These are phyloP conservation scores for Annulohypoxylon truncatum DNA, from an alignment of 2,329 filamentous ascomycete species.

Conservation along the genomic window DNA sequence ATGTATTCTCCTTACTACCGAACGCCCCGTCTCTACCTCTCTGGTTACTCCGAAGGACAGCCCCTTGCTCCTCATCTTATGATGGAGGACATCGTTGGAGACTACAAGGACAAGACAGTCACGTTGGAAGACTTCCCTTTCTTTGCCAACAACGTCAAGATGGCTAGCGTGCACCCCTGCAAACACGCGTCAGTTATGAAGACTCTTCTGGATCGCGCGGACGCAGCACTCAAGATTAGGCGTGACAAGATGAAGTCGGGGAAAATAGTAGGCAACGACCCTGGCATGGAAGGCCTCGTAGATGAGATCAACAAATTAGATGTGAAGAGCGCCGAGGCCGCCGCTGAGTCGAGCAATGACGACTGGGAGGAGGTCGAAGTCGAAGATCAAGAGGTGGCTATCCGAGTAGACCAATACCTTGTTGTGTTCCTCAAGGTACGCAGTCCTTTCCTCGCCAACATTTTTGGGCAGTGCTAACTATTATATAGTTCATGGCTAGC, in stretches of 20 bases:
- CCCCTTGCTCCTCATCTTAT: constrained; percentile 85
- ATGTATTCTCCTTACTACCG: constrained; percentile 97
- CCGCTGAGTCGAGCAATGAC: constrained; percentile 64
- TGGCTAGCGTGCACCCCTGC: constrained; percentile 96
- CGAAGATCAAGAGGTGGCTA: constrained; percentile 79
- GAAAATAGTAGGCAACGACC: constrained; percentile 61
- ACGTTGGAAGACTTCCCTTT: constrained; percentile 98
- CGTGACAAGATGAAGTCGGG: constrained; percentile 80
- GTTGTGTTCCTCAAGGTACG: constrained; percentile 86
- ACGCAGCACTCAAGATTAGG: constrained; percentile 89
- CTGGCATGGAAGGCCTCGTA: constrained; percentile 85
- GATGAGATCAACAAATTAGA: constrained; percentile 79
- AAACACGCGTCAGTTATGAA: constrained; percentile 99
- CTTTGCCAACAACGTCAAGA: constrained; percentile 91
- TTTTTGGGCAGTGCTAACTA: constrained; percentile 42
- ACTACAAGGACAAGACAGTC: constrained; percentile 98
- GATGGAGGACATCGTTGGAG: constrained; percentile 97
- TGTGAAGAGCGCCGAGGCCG: constrained; percentile 63
- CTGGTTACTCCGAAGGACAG: constrained; percentile 85
- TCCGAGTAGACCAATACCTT: constrained; percentile 88
- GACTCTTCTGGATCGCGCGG: constrained; percentile 91
- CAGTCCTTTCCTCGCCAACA: neutral
- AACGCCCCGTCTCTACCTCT: constrained; percentile 93
- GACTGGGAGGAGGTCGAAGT: constrained; percentile 76
- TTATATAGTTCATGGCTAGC: constrained; percentile 76